Percentiles rank a stretch among this genome's conserved stretches.
Evolutionary conservation across 768 basidiomycete genomes (phyloP).

Genomic region (Termitomyces sp.): DNA sequence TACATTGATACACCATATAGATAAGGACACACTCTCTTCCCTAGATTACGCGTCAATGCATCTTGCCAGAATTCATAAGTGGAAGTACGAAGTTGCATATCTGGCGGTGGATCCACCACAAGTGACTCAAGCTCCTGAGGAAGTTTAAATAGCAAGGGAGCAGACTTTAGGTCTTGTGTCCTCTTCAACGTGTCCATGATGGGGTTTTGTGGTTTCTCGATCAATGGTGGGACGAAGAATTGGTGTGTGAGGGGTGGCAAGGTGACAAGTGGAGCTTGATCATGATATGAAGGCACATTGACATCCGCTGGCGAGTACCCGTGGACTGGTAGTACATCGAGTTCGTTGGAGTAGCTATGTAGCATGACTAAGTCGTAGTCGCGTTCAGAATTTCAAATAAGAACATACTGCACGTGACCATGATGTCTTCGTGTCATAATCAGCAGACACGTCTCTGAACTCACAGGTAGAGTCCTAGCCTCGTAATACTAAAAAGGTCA

Average conservation of each 20-base stretch:
- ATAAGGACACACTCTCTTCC: conserved; percentile 16
- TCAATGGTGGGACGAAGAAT: conserved; percentile 64
- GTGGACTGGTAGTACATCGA: neutral
- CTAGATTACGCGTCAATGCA: conserved; percentile 18
- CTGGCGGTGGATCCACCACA: conserved; percentile 17
- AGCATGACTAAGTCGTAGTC: conserved; percentile 2
- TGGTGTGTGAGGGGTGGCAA: conserved; percentile 33
- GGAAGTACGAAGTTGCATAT: neutral
- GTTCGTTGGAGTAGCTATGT: neutral
- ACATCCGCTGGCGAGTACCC: conserved; percentile 8
- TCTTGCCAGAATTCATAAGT: conserved; percentile 16
- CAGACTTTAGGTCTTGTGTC: conserved; percentile 10
- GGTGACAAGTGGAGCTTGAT: conserved; percentile 17
- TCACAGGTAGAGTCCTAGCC: too few species aligned
- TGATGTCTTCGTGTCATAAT: too few species aligned
- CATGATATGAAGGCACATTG: conserved; percentile 17
- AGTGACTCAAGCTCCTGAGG: conserved; percentile 28
- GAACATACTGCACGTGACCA: too few species aligned
- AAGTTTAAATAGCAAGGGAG: conserved; percentile 13
- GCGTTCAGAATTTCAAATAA: too few species aligned
- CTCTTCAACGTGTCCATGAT: conserved; percentile 57
- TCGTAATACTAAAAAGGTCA: too few species aligned
- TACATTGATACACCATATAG: neutral
- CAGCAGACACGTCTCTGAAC: too few species aligned
- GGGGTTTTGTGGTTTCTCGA: conserved; percentile 76